Percentiles rank a stretch among this genome's conserved stretches.
Conservation (phyloP, 2,329 filamentous ascomycete genomes). For the Apiospora malaysiana region DNA sequence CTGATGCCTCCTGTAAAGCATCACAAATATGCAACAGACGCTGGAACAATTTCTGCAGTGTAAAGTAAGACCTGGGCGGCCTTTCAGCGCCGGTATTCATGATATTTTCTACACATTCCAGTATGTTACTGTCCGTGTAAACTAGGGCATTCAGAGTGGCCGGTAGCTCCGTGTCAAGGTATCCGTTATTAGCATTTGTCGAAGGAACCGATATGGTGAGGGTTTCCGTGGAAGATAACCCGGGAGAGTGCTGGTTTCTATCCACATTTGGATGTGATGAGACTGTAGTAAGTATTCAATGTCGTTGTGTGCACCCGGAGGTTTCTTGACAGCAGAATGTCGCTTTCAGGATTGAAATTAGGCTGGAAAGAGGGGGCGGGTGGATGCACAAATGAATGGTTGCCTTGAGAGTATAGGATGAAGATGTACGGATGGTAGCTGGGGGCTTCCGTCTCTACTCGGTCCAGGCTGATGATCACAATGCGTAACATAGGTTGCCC, state of each 20-base stretch:
- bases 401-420: too few relatives aligned
- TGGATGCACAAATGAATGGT: too few relatives aligned
- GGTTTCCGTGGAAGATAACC: not conserved
- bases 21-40: not conserved
- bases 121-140: not conserved
- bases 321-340: too few relatives aligned
- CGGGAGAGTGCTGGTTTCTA: not conserved
- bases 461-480: too few relatives aligned
- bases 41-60: not conserved
- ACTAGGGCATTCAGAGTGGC: not conserved
- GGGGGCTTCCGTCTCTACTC: too few relatives aligned
- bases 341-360: too few relatives aligned
- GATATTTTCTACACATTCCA: not conserved
- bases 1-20: not conserved
- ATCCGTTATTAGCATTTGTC: not conserved
- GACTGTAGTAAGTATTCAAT: not conserved
- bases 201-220: not conserved
- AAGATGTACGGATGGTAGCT: too few relatives aligned
- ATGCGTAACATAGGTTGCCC: too few relatives aligned
- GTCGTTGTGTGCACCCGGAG: not conserved
- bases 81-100: not conserved
- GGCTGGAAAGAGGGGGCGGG: too few relatives aligned
- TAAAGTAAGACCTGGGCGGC: not conserved
- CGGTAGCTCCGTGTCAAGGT: not conserved
- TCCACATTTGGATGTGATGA: not conserved